Evolutionary conservation across 331 rosid genomes (phyloP).

Genomic region (Erythrophleum ivorense): DNA sequence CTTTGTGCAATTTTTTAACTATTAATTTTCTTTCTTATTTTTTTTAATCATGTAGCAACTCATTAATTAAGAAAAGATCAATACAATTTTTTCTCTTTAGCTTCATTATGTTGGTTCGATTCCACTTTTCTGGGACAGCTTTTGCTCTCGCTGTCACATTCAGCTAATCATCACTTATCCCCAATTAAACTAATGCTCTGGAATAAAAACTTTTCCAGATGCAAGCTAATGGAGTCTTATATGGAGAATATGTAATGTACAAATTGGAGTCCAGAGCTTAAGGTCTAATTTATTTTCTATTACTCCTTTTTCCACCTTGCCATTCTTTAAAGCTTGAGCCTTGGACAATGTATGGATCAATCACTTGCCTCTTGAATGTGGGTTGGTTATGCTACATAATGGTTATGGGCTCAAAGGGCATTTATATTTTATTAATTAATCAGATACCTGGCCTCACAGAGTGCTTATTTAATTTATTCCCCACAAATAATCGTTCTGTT

Average conservation of each 20-base stretch:
- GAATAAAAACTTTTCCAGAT: constrained; percentile 47
- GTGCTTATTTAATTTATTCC: constrained; percentile 20
- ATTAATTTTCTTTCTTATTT: neutral
- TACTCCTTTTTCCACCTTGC: constrained; percentile 13
- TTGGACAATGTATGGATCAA: constrained; percentile 41
- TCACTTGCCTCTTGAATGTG: constrained; percentile 43
- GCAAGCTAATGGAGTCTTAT: constrained; percentile 28
- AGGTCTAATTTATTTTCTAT: neutral
- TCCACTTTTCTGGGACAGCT: constrained; percentile 52
- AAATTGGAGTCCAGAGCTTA: constrained; percentile 40
- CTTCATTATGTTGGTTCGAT: constrained; percentile 41
- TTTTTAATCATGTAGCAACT: neutral
- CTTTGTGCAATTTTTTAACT: constrained; percentile 1
- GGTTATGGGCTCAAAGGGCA: constrained; percentile 33
- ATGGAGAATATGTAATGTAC: constrained; percentile 21
- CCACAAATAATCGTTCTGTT: neutral
- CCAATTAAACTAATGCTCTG: constrained; percentile 40
- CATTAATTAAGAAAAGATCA: constrained; percentile 18
- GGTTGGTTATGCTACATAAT: constrained; percentile 18
- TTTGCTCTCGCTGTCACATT: constrained; percentile 46
- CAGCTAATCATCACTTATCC: constrained; percentile 51
- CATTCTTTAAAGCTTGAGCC: constrained; percentile 39
- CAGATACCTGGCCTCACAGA: constrained; percentile 1
- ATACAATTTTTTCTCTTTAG: constrained; percentile 35
- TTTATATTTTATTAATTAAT: neutral